Evolutionary conservation across 2,329 filamentous ascomycete species (phyloP), one percentile per base, ranked within the genome.

Genomic region (Graphilbum sp.): DNA sequence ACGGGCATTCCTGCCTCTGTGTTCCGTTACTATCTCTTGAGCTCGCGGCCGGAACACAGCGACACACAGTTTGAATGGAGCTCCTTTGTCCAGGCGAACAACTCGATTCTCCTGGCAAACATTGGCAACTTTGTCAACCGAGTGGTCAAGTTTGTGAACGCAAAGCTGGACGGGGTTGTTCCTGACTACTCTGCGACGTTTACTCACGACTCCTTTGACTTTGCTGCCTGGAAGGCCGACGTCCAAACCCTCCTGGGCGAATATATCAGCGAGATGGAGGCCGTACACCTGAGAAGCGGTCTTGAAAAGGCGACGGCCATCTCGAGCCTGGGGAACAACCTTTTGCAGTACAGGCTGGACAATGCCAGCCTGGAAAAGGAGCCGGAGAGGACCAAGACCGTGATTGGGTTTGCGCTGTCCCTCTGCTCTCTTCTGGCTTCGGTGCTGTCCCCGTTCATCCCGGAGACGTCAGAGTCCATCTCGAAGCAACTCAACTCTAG

Each of bases 21-120:
- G n/a, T 95, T 86, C 84, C 70, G 87, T 47, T 94, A 88, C 60
- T 94, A 90, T 61, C 72, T 95, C 18, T 67, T 94, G 29, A 80
- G 85, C 33, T 79, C 82, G 55, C 74, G 87, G 40, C 87, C 87
- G 0, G 87, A 95, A 57, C 79, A 77, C 11, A 73, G 79, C 37
- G 87, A 95, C 53, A 80, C 84, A 0, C 82, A 72, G 41, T 48
- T 48, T n/a, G 46, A 48, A 37, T 48, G 46, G 46, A 42, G 42
- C 41, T 70, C 78, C 34, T 92, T 94, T 59, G 79, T 90, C 44
- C 69, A 75, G 27, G 68, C 72, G 48, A 94, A 94, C 67, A 94
- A 95, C 64, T 86, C 80, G 52, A 83, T 90, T 53, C 69, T 95
- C n/a, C 58, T 81, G 36, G 77, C 78, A 55, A 81, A 80, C 56